Conservation (phyloP, 768 basidiomycete species). For the Lentinula sp. region DNA sequence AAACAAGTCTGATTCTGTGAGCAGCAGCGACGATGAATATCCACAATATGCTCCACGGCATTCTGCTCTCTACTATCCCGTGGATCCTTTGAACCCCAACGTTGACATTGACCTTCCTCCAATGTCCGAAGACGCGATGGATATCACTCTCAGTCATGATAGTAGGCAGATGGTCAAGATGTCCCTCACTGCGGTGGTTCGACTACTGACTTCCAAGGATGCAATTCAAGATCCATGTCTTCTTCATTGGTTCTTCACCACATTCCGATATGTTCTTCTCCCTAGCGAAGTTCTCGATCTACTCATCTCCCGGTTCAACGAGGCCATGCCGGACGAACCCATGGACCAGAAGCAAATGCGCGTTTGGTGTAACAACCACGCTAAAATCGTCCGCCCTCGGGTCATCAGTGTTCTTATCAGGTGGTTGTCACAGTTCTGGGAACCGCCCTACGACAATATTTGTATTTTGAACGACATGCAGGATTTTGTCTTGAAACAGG, state of each 20-base stretch:
- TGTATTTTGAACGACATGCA: conserved; percentile 27
- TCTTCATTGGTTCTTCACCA: conserved; percentile 44
- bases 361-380: conserved; percentile 26
- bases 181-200: conserved; percentile 10
- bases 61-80: conserved; percentile 19
- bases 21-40: conserved; percentile 5
- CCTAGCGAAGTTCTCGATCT: conserved; percentile 33
- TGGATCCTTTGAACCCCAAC: conserved; percentile 19
- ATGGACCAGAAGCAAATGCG: conserved; percentile 25
- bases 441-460: conserved; percentile 38
- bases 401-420: conserved; percentile 53
- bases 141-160: neutral
- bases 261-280: conserved; percentile 50
- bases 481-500: conserved; percentile 13
- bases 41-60: conserved; percentile 18
- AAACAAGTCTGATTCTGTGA: neutral
- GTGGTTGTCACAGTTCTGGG: conserved; percentile 76
- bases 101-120: conserved; percentile 9
- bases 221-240: conserved; percentile 28
- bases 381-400: conserved; percentile 46
- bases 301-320: conserved; percentile 45
- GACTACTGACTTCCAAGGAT: conserved; percentile 24
- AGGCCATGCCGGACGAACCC: conserved; percentile 17
- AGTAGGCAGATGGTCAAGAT: neutral
- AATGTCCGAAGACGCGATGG: conserved; percentile 4